Base-by-base conservation (phyloP, 495 filamentous ascomycete genomes). In the Penicillium canescens region DNA sequence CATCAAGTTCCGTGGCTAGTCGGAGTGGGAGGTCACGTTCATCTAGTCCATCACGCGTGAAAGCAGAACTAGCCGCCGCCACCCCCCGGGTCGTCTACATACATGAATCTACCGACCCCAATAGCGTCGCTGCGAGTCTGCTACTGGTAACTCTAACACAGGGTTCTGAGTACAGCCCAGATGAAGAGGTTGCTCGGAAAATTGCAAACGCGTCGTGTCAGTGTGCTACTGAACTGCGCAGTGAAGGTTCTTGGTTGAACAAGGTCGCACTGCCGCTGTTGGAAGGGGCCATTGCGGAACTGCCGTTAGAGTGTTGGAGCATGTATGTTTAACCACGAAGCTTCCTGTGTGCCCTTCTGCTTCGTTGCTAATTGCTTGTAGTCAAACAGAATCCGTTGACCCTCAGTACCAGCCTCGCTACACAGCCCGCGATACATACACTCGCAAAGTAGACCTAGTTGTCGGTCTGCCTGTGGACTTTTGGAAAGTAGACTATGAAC, bases 261-360 rank as follows among this genome's bases (percentile, higher is more conserved):
- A 26, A 46, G 18, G 43, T 46, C 11, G 43, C 26, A n/a, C 21
- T 18, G 26, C 43, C 43, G 12, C 26, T 46, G 16, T 33, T 46
- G 24, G 43, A 46, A 10, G 18, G 18, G 11, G 43, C 43, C 18
- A 46, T 46, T 18, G 43, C 18, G 7, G 43, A 46, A 18, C 21
- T 46, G 43, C 43, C 43, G 18, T 31, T 46, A 18, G 43, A 46
- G 31, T 46, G 18, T 28, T 46, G 43, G 43, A 46, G 26, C 24
- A 26, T 46, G 43, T 46, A 46, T n/a, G 43, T 46, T 46, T 28
- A 18, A 31, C 11, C 12, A 31, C 13, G 16, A 26, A 26, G 24
- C 24, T 26, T 33, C 18, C 6, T 26, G 43, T 46, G 24, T 46
- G 26, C 36, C 36, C 14, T 13, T 4, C 36, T 38, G 36, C 14